Base-by-base conservation (phyloP, 1,284 basidiomycete genomes). In the Sporisorium exsertum region DNA sequence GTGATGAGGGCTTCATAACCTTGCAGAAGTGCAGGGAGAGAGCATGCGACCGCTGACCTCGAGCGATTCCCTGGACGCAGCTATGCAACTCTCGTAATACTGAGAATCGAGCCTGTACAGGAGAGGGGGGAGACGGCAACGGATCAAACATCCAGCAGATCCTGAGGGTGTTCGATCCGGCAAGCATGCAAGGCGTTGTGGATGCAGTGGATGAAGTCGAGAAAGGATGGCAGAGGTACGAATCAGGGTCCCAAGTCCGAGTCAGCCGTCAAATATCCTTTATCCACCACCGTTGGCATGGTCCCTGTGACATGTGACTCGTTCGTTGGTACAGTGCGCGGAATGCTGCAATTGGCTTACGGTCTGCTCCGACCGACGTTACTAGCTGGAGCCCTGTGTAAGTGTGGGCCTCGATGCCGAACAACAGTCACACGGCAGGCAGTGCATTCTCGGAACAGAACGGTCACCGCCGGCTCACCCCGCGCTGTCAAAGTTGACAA, bases 361-460 rank as follows among this genome's bases (percentile, higher is more conserved):
- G 49, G 10, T 50, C 20, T 50, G 29, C 29, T 32, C 49, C 49
- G 49, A 32, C 27, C 27, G n/a, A 32, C 29, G 13, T 2, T 20
- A 27, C 8, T n/a, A n/a, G n/a, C n/a, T n/a, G n/a, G n/a, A n/a
- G n/a, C n/a, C n/a, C n/a, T n/a, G n/a, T n/a, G n/a, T n/a, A n/a
- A n/a, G n/a, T n/a, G n/a, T n/a, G n/a, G n/a, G n/a, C 40, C 18
- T 51, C 15, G 15, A 5, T 40, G 8, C 24, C n/a, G 10, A 22
- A 37, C 29, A 35, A 35, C 22, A 29, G 49, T 50, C 49, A 50
- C 49, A 29, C 16, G 37, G 18, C 22, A 24, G 24, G 33, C 33
- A 12, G 12, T 13, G n/a, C 12, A 10, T 18, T 13, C 26, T 54
- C 52, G 52, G 52, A 26, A 20, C 37, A 54, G 52, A 54, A 54